Percentiles rank a stretch among this genome's conserved stretches.
Conservation (phyloP, 1,284 basidiomycete species). For the Cutaneotrichosporon sp. region DNA sequence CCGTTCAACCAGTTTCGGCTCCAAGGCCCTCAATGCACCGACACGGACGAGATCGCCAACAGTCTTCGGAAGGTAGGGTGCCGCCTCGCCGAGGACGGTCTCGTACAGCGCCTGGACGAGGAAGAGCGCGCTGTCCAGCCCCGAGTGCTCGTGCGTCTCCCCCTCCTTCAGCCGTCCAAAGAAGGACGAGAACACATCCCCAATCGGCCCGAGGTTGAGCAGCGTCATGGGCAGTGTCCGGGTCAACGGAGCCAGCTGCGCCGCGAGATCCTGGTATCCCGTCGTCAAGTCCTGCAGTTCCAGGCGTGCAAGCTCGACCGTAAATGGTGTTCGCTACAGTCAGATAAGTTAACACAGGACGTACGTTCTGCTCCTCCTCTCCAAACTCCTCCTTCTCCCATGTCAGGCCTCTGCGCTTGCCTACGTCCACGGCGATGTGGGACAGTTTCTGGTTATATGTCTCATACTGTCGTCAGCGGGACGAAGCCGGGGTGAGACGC, state of each 20-base stretch:
- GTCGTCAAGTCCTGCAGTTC: constrained; percentile 65
- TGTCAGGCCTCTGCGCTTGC: constrained; percentile 38
- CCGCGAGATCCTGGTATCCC: constrained; percentile 66
- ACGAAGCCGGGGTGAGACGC: constrained; percentile 1
- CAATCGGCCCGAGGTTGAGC: constrained; percentile 67
- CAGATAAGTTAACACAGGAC: too few relatives aligned
- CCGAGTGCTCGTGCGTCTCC: constrained; percentile 36
- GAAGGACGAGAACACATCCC: constrained; percentile 47
- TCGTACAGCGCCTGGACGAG: constrained; percentile 48
- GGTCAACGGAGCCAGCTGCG: constrained; percentile 59
- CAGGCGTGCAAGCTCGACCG: constrained; percentile 43
- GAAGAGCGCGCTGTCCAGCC: constrained; percentile 40
- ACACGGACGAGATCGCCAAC: constrained; percentile 32
- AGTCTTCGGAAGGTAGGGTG: constrained; percentile 28
- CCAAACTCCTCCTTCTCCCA: constrained; percentile 45
- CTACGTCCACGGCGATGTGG: constrained; percentile 43
- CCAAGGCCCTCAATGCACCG: constrained; percentile 35
- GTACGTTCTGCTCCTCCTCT: constrained; percentile 39
- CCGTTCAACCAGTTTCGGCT: constrained; percentile 44
- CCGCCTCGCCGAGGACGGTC: constrained; percentile 48
- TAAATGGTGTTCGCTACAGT: constrained; percentile 44
- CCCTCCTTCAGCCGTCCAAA: constrained; percentile 50
- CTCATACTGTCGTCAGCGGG: constrained; percentile 30
- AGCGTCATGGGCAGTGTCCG: constrained; percentile 74
- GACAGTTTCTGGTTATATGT: constrained; percentile 45